Base-by-base conservation (phyloP, 108 stramenopile species). In the Stephanodiscus triporus region DNA sequence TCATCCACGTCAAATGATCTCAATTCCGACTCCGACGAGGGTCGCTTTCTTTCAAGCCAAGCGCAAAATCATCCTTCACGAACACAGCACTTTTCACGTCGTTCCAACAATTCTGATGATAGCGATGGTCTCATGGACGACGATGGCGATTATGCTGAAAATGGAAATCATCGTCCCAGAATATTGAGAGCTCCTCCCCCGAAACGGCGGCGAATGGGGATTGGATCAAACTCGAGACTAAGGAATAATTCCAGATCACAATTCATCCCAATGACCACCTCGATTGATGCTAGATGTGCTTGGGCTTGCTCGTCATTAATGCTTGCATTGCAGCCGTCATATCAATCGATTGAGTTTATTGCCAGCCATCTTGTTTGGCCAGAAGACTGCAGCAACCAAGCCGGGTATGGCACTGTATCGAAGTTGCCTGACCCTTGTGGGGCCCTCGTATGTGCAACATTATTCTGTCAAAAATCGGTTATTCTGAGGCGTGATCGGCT, bases 321-420 rank as follows among this genome's bases (percentile, higher is more conserved):
- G 82, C 60, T 83, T 22, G 9, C 64, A 22, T 48, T 83, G 16
- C 59, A 79, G 6, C 78, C 82, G 27, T 83, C 82, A 36, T 73
- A 79, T 19, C 43, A 70, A 51, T 79, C 73, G 23, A 22, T 78
- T 16, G 78, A 83, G 68, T 53, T 63, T 8, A 83, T 83, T 49
- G 14, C 82, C 9, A 73, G 63, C 36, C 78, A 79, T 79, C 61
- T 83, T 19, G 77, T 83, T 30, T 83, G 82, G 82, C 82, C 82
- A 34, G 78, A 79, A 55, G 81, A 71, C 54, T 75, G 55, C 40
- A 40, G 75, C 47, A 54, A 54, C 9, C 42, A 78, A 63, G 40
- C 37, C 65, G 82, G 78, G 22, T 79, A 75, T 59, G 38, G 40
- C 47, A 40, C 61, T 4, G 68, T 70, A 30, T 78, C 74, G 22